Percentiles rank a stretch among this genome's conserved stretches.
Conservation (phyloP, 306 rosid species). For the Leucaena leucocephala region DNA sequence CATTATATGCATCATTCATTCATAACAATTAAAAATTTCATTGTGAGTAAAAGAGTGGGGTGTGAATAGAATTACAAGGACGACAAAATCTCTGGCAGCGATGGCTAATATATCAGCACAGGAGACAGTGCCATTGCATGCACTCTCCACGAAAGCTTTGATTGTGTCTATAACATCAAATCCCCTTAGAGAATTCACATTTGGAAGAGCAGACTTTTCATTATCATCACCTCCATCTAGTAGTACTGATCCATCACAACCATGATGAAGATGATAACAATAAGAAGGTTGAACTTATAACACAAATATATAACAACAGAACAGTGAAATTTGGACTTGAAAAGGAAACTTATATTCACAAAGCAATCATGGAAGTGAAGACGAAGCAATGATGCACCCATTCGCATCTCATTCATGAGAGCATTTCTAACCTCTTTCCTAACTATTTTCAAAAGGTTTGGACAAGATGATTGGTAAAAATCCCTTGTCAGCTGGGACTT, state of each 20-base stretch:
- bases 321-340: not conserved
- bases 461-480: conserved; percentile 71
- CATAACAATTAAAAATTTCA: not conserved
- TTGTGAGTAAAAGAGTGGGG: not conserved
- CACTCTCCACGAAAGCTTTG: conserved; percentile 77
- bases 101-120: conserved; percentile 85
- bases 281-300: not conserved
- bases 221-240: conserved; percentile 57
- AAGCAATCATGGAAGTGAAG: conserved; percentile 97
- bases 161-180: conserved; percentile 76
- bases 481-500: conserved; percentile 63
- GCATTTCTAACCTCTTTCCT: conserved; percentile 64
- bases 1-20: no score
- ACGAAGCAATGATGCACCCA: conserved; percentile 90
- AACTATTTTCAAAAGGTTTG: conserved; percentile 55
- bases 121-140: conserved; percentile 76
- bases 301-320: not conserved
- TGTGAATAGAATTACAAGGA: conserved; percentile 51
- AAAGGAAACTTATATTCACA: conserved; percentile 60
- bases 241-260: conserved; percentile 84
- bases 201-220: conserved; percentile 73
- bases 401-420: conserved; percentile 63
- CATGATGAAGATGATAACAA: conserved; percentile 44
- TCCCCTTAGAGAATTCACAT: conserved; percentile 76
- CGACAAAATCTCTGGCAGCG: conserved; percentile 83